Percentiles rank a stretch among this genome's conserved stretches.
Evolutionary conservation across 495 filamentous ascomycete genomes (phyloP).

Genomic region (Recurvomyces mirabilis): DNA sequence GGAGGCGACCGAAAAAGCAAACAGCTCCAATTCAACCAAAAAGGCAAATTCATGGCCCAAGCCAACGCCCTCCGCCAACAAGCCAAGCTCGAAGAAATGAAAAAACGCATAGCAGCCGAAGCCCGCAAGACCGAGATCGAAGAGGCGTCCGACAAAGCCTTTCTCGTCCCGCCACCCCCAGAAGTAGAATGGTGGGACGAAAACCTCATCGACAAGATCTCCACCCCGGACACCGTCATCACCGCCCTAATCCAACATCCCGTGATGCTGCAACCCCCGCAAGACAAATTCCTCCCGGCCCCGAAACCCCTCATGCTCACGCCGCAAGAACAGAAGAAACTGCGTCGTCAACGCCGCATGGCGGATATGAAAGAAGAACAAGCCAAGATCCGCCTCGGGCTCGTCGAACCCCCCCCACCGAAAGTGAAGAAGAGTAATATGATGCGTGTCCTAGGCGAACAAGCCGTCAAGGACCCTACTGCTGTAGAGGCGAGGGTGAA

Average conservation of each 20-base stretch:
- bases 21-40: constrained; percentile 82
- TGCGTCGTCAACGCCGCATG: constrained; percentile 81
- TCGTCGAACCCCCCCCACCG: constrained; percentile 78
- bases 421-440: constrained; percentile 94
- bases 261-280: constrained; percentile 79
- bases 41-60: constrained; percentile 93
- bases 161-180: constrained; percentile 69
- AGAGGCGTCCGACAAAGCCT: constrained; percentile 85
- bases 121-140: constrained; percentile 79
- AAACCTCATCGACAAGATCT: constrained; percentile 69
- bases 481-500: constrained; percentile 92
- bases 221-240: constrained; percentile 69
- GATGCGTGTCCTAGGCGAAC: constrained; percentile 94
- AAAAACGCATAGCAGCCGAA: constrained; percentile 76
- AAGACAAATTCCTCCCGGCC: constrained; percentile 65
- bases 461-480: constrained; percentile 94
- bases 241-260: constrained; percentile 88
- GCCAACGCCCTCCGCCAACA: constrained; percentile 78
- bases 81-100: constrained; percentile 84
- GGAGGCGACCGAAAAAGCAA: constrained; percentile 53
- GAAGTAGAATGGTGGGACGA: constrained; percentile 99
- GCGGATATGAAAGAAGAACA: constrained; percentile 89
- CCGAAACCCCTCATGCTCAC: constrained; percentile 92
- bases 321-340: constrained; percentile 77
- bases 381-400: constrained; percentile 83